Base-by-base conservation (phyloP, 306 rosid genomes). In the Oemleria cerasiformis region DNA sequence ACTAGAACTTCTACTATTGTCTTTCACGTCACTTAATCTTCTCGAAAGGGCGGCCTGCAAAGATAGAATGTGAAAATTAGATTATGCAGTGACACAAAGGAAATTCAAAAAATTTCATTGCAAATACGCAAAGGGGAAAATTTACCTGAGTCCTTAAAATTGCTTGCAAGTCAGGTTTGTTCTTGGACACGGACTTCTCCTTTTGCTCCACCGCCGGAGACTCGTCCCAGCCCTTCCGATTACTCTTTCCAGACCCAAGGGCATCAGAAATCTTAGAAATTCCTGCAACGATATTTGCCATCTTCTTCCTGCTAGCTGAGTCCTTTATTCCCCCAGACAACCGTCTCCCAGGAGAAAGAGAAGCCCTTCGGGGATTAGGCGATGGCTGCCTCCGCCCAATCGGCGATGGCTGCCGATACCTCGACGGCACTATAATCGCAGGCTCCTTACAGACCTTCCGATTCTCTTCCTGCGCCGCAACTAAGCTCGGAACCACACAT, bases 361-460 rank as follows among this genome's bases (percentile, higher is more conserved):
- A 94, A 69, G 96, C 86, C 61, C 99, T 72, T 14, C 97, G 69
- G 1, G 92, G 79, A 59, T 51, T 82, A 0, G 96, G 96, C 0
- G 97, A 94, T 15, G 96, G 92, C 67, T 91, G 99, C 83, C 83
- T 82, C 77, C 97, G 72, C 30, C 88, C 95, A 6, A 65, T 79
- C 0, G 97, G 98, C 1, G 98, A 94, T 2, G 98, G 92, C 65
- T 94, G 96, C 48, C 97, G 63, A 58, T 94, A 94, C 83, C 99
- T 89, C 1, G 99, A 94, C 10, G 97, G 97, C 10, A 94, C 97
- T 3, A 94, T 54, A 21, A 94, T 94, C n/a, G 96, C 78, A 0
- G 99, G 85, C 71, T 94, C 99, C 65, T 75, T 80, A 0, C 90
- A 73, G 20, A 64, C 56, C 84, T 73, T 92, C 54, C 95, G 80